Percentiles rank a stretch among this genome's conserved stretches.
Conservation (phyloP, 306 rosid species). For the Sphenostylis stenocarpa region DNA sequence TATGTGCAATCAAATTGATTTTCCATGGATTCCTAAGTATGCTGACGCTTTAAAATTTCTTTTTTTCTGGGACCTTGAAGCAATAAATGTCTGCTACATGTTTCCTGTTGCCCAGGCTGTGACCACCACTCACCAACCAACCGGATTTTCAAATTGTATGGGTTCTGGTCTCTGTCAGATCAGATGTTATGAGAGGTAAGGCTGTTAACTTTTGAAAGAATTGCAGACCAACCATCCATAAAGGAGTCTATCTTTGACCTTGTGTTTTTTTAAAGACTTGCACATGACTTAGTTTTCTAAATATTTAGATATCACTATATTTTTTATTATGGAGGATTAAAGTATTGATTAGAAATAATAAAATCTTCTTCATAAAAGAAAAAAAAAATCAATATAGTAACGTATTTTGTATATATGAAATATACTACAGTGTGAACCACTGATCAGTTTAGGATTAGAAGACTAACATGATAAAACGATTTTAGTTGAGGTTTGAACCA, state of each 20-base stretch:
- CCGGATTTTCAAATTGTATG: conserved; percentile 1
- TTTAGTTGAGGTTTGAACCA: no score
- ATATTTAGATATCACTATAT: neutral
- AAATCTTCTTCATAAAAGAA: neutral
- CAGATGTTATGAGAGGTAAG: neutral
- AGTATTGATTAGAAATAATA: neutral
- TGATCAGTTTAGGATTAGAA: no score
- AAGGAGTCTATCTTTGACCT: neutral
- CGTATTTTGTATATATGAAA: neutral
- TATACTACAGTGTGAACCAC: no score
- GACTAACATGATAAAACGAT: no score
- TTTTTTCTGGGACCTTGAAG: neutral
- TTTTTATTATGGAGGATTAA: neutral
- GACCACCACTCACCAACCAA: conserved; percentile 8
- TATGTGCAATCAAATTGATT: conserved; percentile 2
- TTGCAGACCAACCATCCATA: neutral
- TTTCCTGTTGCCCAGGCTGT: conserved; percentile 21
- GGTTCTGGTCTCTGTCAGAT: conserved; percentile 1
- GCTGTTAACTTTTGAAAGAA: neutral
- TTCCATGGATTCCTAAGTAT: conserved; percentile 5
- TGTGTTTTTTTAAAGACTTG: neutral
- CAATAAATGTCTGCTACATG: conserved; percentile 10
- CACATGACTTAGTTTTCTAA: neutral
- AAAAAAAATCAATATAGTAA: no score
- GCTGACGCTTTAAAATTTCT: neutral